Evolutionary conservation across 495 filamentous ascomycete species (phyloP), one percentile per base, ranked within the genome.

Genomic region (Penicillium turbatum): DNA sequence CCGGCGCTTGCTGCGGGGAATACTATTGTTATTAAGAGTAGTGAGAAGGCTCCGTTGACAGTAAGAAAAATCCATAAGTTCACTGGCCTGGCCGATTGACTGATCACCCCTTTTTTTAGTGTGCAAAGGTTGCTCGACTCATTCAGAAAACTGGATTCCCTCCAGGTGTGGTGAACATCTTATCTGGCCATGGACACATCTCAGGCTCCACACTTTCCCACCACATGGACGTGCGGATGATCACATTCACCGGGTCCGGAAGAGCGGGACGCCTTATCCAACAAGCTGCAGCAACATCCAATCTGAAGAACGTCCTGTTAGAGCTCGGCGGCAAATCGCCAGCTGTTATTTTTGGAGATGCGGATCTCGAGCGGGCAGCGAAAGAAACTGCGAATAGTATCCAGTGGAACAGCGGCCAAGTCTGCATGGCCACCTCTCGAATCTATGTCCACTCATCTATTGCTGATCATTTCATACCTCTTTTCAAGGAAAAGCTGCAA

Each of bases 81-180:
- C 4, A 24, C 4, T 44, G 16, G 12, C 13, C 10, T 44, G 2
- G 32, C 10, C 12, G 32, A 29, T 29, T 4, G 21, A 24, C 21
- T 24, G 1, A 4, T 24, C 29, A 43, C 15, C 3, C 3, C 38
- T 21, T 8, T 9, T 15, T 35, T 1, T 34, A 47, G 43, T 35
- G 16, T n/a, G 16, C 16, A 1, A 21, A 32, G 5, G 5, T 57
- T 11, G 48, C 58, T 26, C 44, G 41, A 3, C 8, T 96, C 39
- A 78, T 93, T 63, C 84, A 83, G 62, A 85, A 93, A 67, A 88
- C 89, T 27, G 90, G 91, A 0, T 95, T 95, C 71, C 91, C 91
- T 17, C 84, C 90, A 2, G 91, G 91, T 6, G 90, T 95, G 7
- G 73, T 95, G 53, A 92, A 96, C 59, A 82, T 95, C 55, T 70